A percentile compares a stretch with the other conserved stretches of the same genome.
Evolutionary conservation across 2,329 filamentous ascomycete genomes (phyloP).

Genomic region (Colletotrichum camelliae): DNA sequence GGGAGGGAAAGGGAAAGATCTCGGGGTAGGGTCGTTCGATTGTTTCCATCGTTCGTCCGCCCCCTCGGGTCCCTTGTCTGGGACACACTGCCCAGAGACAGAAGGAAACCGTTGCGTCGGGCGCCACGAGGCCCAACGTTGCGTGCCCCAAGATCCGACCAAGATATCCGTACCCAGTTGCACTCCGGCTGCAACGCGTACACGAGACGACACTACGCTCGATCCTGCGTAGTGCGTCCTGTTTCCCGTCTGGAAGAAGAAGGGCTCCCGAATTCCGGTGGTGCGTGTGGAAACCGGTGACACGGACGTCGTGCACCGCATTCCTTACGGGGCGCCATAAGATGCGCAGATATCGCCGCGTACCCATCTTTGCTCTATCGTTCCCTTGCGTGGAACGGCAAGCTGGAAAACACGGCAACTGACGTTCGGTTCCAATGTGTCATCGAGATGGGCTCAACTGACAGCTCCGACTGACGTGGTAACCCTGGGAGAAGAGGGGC

Average conservation of each 20-base stretch:
- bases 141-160: not conserved
- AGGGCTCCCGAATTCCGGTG: slow-evolving; percentile 6
- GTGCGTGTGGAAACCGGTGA: not conserved
- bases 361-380: not conserved
- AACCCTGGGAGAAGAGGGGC: not conserved
- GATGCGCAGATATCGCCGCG: slow-evolving; percentile 5
- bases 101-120: not conserved
- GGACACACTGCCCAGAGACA: not conserved
- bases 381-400: not conserved
- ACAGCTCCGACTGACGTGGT: not conserved
- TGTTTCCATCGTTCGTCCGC: not conserved
- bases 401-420: not conserved
- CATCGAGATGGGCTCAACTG: not conserved
- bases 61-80: not conserved
- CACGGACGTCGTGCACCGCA: not conserved
- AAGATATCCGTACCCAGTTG: not conserved
- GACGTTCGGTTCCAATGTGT: not conserved
- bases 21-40: not conserved
- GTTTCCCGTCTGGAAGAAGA: not conserved
- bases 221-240: not conserved
- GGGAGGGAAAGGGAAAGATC: not conserved
- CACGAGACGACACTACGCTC: not conserved
- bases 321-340: not conserved
- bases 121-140: slow-evolving; percentile 5
- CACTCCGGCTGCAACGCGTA: not conserved